These are phyloP conservation scores for Penicillium odoratum DNA, from an alignment of 495 filamentous ascomycete species.

Conservation along the genomic window DNA sequence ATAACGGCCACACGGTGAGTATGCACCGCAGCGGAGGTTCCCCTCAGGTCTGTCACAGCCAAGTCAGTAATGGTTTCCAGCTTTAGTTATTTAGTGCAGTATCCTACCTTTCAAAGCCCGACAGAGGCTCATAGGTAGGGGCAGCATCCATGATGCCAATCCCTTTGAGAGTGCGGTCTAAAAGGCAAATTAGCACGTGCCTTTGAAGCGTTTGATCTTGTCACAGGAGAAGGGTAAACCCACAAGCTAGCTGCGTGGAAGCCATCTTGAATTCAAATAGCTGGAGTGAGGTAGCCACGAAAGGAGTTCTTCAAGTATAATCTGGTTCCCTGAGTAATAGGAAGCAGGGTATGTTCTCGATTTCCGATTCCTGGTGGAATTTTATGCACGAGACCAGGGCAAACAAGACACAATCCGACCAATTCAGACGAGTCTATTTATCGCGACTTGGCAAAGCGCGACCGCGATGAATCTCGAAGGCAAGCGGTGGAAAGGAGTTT, in stretches of 20 bases:
- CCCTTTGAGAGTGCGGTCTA: constrained; percentile 90
- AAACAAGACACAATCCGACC: constrained; percentile 4
- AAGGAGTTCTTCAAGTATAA: constrained; percentile 6
- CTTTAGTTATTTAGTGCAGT: background rate
- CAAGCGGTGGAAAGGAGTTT: background rate
- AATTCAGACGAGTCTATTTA: constrained; percentile 5
- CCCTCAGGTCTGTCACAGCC: constrained; percentile 71
- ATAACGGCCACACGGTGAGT: constrained; percentile 92
- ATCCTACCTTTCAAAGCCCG: constrained; percentile 71
- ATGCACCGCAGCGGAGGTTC: constrained; percentile 88
- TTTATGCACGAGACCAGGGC: constrained; percentile 3
- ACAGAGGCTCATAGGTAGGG: constrained; percentile 80
- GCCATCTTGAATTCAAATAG: constrained; percentile 57
- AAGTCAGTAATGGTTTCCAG: constrained; percentile 4
- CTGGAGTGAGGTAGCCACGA: constrained; percentile 15
- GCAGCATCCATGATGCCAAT: constrained; percentile 90
- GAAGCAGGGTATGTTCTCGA: background rate
- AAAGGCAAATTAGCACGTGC: constrained; percentile 21
- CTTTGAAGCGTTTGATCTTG: background rate
- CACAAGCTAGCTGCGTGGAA: constrained; percentile 87
- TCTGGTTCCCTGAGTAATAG: background rate
- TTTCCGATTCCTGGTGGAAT: background rate
- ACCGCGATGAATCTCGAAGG: background rate
- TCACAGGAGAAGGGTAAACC: constrained; percentile 28
- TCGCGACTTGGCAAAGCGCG: constrained; percentile 3